These are phyloP conservation scores for Odonthalia washingtoniensis DNA, from an alignment of 31 red algal genomes.

Conservation along the genomic window DNA sequence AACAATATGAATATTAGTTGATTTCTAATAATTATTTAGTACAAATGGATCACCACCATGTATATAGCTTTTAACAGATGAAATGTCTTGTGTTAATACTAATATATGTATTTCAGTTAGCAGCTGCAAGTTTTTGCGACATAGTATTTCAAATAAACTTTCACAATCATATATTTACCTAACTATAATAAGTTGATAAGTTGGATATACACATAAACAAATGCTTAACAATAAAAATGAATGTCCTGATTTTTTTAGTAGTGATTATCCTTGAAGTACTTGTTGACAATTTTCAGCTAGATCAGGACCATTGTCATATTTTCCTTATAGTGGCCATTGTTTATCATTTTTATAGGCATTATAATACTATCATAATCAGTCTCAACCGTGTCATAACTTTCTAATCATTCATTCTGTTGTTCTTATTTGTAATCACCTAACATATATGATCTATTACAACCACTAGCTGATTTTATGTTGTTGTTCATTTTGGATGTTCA, in stretches of 20 bases:
- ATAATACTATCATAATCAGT: constrained; percentile 56
- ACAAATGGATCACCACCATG: constrained; percentile 82
- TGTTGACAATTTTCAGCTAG: constrained; percentile 42
- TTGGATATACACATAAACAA: constrained; percentile 80
- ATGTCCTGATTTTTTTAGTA: constrained; percentile 88
- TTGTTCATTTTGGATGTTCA: too few relatives aligned
- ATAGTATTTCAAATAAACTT: constrained; percentile 74
- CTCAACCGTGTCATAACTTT: constrained; percentile 52
- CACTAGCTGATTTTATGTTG: too few relatives aligned
- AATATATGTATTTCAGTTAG: constrained; percentile 23
- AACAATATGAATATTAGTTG: constrained; percentile 85
- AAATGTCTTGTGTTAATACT: constrained; percentile 42
- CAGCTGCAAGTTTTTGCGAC: constrained; percentile 4
- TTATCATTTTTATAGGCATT: not conserved
- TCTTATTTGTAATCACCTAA: not conserved
- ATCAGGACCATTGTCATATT: constrained; percentile 14
- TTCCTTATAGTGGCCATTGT: not conserved
- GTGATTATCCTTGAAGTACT: constrained; percentile 71
- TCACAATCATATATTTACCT: constrained; percentile 78
- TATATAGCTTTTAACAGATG: constrained; percentile 90
- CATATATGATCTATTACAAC: too few relatives aligned
- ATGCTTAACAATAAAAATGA: constrained; percentile 92
- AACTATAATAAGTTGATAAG: constrained; percentile 86
- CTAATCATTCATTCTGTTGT: not conserved
- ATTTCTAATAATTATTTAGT: constrained; percentile 88